Evolutionary conservation across 2,329 filamentous ascomycete genomes (phyloP).

Genomic region (Westerdykella ornata): DNA sequence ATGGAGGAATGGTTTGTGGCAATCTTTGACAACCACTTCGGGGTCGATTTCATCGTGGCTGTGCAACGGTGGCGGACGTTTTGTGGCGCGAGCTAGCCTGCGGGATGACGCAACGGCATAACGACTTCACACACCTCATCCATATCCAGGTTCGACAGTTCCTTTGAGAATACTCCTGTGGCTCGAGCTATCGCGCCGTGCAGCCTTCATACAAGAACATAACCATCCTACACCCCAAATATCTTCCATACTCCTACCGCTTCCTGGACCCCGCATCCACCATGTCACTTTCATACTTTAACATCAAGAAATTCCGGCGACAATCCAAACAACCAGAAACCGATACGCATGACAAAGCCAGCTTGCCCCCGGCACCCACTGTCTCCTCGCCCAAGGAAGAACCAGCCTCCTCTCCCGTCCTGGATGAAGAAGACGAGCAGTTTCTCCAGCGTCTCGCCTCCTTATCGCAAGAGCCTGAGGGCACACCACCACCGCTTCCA

Average conservation of each 20-base stretch:
- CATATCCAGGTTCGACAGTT: background rate
- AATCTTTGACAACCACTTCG: too few relatives aligned
- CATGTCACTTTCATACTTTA: slow-evolving; percentile 26
- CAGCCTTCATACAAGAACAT: too few relatives aligned
- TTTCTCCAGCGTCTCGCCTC: slow-evolving; percentile 50
- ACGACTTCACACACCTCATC: background rate
- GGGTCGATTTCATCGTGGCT: too few relatives aligned
- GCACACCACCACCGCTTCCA: slow-evolving; percentile 40
- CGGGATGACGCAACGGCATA: too few relatives aligned
- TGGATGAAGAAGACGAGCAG: slow-evolving; percentile 56
- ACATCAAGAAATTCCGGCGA: slow-evolving; percentile 30
- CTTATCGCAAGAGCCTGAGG: slow-evolving; percentile 37
- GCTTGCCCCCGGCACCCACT: slow-evolving; percentile 13
- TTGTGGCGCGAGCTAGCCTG: too few relatives aligned
- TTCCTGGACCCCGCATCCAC: background rate
- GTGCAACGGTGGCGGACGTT: too few relatives aligned
- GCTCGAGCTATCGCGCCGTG: too few relatives aligned
- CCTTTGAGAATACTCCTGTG: background rate
- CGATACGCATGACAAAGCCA: background rate
- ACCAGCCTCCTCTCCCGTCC: slow-evolving; percentile 37
- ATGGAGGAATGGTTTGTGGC: too few relatives aligned
- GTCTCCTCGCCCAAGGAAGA: slow-evolving; percentile 24
- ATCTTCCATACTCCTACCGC: background rate
- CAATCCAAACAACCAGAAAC: slow-evolving; percentile 24
- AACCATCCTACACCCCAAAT: too few relatives aligned